Base-by-base conservation (phyloP, 1,139 yeast genomes). In the Pichia terricola region DNA sequence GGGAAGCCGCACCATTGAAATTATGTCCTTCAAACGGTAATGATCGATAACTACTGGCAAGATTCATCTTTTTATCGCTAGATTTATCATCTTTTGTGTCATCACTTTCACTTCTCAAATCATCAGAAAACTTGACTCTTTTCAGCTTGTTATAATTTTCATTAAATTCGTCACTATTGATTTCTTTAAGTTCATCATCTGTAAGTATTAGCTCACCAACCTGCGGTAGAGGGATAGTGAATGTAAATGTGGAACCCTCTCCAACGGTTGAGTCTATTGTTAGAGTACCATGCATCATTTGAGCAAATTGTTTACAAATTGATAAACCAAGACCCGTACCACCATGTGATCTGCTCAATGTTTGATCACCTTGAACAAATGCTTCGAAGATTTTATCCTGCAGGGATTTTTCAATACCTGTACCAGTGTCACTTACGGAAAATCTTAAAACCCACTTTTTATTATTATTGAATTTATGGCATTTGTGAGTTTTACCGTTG, bases 291-390 rank as follows among this genome's bases (percentile, higher is more conserved):
- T 81, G 76, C 89, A 89, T 86, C 79, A 89, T 80, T 34, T 75
- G 76, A 1, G 96, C 94, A 50, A 91, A 72, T 63, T 91, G 96
- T 48, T 89, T 74, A 63, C 96, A 89, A 59, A 91, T 89, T 0
- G 96, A 86, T 40, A 91, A 72, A 2, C 98, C 98, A 44, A 91
- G 69, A 7, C 98, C 98, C 0, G 96, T 88, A 53, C 98, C 98
- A 46, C 96, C 96, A 59, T 85, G 84, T 44, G 89, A 85, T 60
- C 96, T 72, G 3, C 95, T 83, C 35, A 89, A 70, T 0, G 96
- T 88, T 62, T 89, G 96, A 57, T 91, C 97, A 38, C 97, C 97
- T 64, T 89, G 98, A 32, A 87, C 87, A 66, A 91, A 91, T 3
- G 96, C 96, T 59, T 91, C 96, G 64, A 91, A 91, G 1, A 91